Conservation (phyloP, 2,329 filamentous ascomycete genomes). For the Zymoseptoria passerinii region DNA sequence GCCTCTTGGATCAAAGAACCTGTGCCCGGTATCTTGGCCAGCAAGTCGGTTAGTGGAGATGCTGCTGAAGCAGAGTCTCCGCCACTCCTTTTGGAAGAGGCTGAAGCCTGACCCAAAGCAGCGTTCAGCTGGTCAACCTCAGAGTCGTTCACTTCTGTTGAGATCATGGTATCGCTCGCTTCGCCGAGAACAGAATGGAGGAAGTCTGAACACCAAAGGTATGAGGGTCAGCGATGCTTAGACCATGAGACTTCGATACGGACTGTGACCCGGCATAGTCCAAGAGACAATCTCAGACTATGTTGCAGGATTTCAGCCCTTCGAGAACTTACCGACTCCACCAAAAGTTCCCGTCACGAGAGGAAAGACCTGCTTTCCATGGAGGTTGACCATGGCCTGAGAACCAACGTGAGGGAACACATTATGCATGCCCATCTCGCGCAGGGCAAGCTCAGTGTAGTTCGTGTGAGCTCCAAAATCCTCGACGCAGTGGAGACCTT, state of each 20-base stretch:
- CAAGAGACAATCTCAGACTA: background rate
- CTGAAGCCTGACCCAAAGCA: conserved; percentile 35
- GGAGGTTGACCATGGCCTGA: conserved; percentile 38
- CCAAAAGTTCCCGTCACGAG: conserved; percentile 48
- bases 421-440: conserved; percentile 43
- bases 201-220: conserved; percentile 29
- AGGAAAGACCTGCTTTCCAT: conserved; percentile 42
- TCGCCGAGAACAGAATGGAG: conserved; percentile 44
- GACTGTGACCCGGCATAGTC: too few relatives aligned
- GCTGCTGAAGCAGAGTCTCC: conserved; percentile 28
- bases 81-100: conserved; percentile 24
- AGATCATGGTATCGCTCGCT: conserved; percentile 42
- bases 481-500: conserved; percentile 46
- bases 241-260: background rate
- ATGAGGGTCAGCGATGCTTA: background rate
- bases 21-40: conserved; percentile 64
- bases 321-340: conserved; percentile 31
- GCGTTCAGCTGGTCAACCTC: conserved; percentile 42
- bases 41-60: conserved; percentile 55
- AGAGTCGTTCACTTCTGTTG: conserved; percentile 40
- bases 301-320: conserved; percentile 36
- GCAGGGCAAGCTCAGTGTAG: conserved; percentile 46
- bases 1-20: conserved; percentile 41
- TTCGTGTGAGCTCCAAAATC: conserved; percentile 51
- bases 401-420: conserved; percentile 47